Percentiles rank a stretch among this genome's conserved stretches.
phyloP scores from a whole-genome alignment of 495 filamentous ascomycete genomes.

The Neurospora tetrasperma region DNA sequence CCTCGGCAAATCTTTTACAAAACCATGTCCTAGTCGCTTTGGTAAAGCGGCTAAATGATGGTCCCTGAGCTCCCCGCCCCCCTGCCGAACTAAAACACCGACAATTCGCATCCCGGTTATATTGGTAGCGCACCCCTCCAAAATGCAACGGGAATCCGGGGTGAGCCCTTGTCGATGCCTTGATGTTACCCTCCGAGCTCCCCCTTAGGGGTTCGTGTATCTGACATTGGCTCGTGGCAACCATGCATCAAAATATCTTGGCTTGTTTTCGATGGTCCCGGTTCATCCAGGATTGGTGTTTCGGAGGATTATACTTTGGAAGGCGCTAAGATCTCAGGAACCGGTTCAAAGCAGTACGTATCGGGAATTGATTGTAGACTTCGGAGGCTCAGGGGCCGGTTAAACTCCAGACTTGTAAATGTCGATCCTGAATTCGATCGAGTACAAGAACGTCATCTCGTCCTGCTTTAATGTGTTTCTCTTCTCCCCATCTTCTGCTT shows the following conservation, averaged over 20 bases:
- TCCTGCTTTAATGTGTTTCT: neutral
- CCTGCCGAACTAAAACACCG: neutral
- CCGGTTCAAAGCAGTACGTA: neutral
- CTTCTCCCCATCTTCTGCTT: neutral
- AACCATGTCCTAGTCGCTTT: neutral
- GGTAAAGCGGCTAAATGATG: neutral
- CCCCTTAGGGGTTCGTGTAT: neutral
- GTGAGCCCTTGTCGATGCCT: neutral
- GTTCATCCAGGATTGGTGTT: neutral
- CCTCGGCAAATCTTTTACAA: neutral
- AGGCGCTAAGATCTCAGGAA: neutral
- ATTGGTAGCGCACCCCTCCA: neutral
- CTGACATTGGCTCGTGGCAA: neutral
- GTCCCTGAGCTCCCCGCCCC: neutral
- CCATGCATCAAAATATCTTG: neutral
- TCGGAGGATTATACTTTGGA: neutral
- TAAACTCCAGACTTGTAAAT: neutral
- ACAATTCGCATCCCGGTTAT: neutral
- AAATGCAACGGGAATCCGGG: neutral
- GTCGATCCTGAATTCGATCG: neutral
- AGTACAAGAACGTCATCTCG: neutral
- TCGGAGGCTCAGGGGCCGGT: neutral
- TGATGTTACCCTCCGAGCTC: neutral
- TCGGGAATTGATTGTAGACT: neutral
- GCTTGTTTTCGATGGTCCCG: neutral